A percentile compares a stretch with the other conserved stretches of the same genome.
Conservation (phyloP, 2,329 filamentous ascomycete genomes). For the Alternaria postmessia region DNA sequence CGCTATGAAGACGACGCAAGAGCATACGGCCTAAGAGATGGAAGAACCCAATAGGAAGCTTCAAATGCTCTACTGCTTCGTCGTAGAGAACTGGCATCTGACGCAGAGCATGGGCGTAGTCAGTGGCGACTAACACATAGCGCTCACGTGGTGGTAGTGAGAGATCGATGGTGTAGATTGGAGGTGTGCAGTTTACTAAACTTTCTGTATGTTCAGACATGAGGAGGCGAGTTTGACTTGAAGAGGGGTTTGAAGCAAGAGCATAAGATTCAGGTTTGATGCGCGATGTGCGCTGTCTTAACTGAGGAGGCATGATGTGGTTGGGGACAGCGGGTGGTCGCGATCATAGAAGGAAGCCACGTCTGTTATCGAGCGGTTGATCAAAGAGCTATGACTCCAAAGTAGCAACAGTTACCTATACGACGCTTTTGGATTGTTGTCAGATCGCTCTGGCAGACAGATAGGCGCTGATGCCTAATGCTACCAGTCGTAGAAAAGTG, state of each 20-base stretch:
- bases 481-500: neutral
- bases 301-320: slow-evolving; percentile 7
- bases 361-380: slow-evolving; percentile 1
- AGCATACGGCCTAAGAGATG: slow-evolving; percentile 55
- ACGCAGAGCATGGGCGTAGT: slow-evolving; percentile 56
- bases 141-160: slow-evolving; percentile 61
- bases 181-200: slow-evolving; percentile 27
- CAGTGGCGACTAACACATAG: slow-evolving; percentile 59
- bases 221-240: neutral
- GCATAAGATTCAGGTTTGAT: slow-evolving; percentile 1
- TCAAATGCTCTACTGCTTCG: slow-evolving; percentile 52
- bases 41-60: slow-evolving; percentile 12
- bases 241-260: neutral
- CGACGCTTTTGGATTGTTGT: neutral
- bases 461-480: neutral
- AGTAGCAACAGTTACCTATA: neutral
- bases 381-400: neutral
- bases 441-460: neutral
- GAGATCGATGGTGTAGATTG: slow-evolving; percentile 62
- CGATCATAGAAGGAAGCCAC: slow-evolving; percentile 1
- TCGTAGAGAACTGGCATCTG: slow-evolving; percentile 61
- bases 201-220: neutral
- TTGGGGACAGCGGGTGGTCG: neutral
- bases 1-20: slow-evolving; percentile 60
- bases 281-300: slow-evolving; percentile 9